Evolutionary conservation across 1,139 yeast genomes (phyloP), one percentile per base, ranked within the genome.

Genomic region (Suhomyces bokatorum): DNA sequence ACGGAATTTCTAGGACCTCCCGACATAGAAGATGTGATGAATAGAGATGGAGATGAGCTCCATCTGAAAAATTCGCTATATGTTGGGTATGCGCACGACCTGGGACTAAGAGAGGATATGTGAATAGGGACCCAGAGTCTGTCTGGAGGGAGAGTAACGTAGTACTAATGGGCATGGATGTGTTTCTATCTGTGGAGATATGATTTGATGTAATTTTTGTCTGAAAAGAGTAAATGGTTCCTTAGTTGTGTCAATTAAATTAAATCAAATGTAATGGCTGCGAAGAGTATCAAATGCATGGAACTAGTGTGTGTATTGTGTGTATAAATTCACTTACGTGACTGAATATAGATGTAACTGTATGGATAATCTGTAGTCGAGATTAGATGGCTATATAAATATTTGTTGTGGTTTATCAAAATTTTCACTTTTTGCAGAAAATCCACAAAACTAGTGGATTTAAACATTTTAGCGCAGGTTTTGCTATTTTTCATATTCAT

Each of bases 1-100:
- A 59, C 45, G 43, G 45, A 47, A 45, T 50, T 54, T 22, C 46
- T 45, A 15, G 42, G 46, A 15, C 40, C 37, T n/a, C 32, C 36
- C 31, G 42, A 28, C 42, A 39, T 39, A 9, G 15, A 27, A 8
- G 32, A 15, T 17, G 28, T 22, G 30, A 12, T n/a, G 31, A 20
- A 28, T 36, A n/a, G 29, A 12, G n/a, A 8, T 10, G 30, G 34
- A 36, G 39, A 36, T 36, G 39, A 36, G 32, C 28, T 36, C 13
- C 29, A 13, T 14, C 27, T 39, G 42, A 39, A 39, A 39, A 39
- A 29, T 39, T 39, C 33, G 33, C 16, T 16, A 24, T 32, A 26
- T 32, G 16, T 24, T 6, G 10, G 36, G 36, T 34, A 6, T 6
- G 17, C 6, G 16, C 36, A 34, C 36, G 36, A 34, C 36, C 20